Percentiles rank a stretch among this genome's conserved stretches.
Evolutionary conservation across 345 rosid species (phyloP).

Genomic region (Pugionium dolabratum): DNA sequence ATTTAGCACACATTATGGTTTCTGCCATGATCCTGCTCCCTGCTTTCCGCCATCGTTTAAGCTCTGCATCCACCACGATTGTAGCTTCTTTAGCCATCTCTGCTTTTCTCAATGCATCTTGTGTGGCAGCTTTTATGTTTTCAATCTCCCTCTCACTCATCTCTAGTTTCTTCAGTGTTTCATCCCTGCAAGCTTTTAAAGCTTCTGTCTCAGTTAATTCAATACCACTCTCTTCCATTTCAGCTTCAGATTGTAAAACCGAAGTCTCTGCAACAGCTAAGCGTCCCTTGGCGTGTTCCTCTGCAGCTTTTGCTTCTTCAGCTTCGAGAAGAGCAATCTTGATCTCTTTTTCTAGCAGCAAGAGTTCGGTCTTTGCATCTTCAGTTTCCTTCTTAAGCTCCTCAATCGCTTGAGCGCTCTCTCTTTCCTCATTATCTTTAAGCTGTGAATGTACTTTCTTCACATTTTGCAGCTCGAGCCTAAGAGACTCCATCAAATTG

Average conservation of each 20-base stretch:
- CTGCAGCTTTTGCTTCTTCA: constrained; percentile 69
- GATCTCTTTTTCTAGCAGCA: constrained; percentile 62
- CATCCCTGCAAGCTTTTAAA: constrained; percentile 87
- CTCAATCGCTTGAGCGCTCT: constrained; percentile 57
- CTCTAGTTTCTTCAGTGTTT: constrained; percentile 65
- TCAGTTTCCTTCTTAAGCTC: constrained; percentile 69
- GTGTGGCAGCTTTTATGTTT: constrained; percentile 68
- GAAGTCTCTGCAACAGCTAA: constrained; percentile 56
- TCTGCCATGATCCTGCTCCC: constrained; percentile 70
- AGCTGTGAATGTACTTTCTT: constrained; percentile 73
- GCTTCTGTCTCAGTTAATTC: constrained; percentile 88
- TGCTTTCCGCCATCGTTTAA: constrained; percentile 72
- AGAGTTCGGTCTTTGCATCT: constrained; percentile 45
- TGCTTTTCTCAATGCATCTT: constrained; percentile 75
- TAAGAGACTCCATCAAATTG: constrained; percentile 66
- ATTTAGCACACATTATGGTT: constrained; percentile 51
- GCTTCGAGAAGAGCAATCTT: constrained; percentile 63
- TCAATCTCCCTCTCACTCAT: constrained; percentile 69
- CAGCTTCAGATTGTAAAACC: constrained; percentile 65
- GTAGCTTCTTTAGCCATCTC: constrained; percentile 88
- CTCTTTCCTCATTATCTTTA: constrained; percentile 63
- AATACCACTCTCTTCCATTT: constrained; percentile 70
- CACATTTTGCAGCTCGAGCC: constrained; percentile 67
- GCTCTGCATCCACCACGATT: constrained; percentile 77
- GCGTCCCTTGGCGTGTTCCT: constrained; percentile 60